Evolutionary conservation across 2,329 filamentous ascomycete species (phyloP).

Genomic region (Lasiodiplodia gonubiensis): DNA sequence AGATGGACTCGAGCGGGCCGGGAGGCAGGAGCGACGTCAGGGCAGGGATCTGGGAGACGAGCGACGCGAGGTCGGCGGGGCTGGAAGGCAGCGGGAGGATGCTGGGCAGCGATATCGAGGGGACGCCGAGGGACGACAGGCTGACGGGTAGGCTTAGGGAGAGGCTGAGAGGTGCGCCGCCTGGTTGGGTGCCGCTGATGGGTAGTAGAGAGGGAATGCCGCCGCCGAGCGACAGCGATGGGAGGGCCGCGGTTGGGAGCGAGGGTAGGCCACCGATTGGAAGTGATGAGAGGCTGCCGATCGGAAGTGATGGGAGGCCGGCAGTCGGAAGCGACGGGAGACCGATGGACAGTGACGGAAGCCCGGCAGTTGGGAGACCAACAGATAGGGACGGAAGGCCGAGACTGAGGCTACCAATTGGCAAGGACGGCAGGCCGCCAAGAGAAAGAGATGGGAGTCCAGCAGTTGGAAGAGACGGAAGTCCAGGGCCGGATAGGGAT

Average conservation of each 20-base stretch:
- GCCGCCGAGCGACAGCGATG: too few species aligned
- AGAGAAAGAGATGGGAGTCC: neutral
- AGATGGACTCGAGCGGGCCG: neutral
- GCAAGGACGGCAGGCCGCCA: neutral
- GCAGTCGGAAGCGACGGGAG: too few species aligned
- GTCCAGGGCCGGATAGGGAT: neutral
- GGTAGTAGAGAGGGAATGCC: too few species aligned
- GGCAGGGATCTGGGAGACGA: neutral
- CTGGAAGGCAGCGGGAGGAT: neutral
- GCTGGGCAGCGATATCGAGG: too few species aligned
- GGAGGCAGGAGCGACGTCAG: neutral
- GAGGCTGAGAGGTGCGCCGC: too few species aligned
- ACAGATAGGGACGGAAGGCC: neutral
- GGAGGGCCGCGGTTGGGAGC: too few species aligned
- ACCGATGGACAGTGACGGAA: neutral
- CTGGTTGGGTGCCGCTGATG: too few species aligned
- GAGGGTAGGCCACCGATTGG: too few species aligned
- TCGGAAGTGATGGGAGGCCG: too few species aligned
- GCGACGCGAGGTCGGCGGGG: neutral
- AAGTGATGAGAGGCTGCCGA: too few species aligned
- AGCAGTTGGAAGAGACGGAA: neutral
- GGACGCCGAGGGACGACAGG: too few species aligned
- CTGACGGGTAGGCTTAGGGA: too few species aligned
- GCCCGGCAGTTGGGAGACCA: neutral
- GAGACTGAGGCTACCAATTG: neutral